phyloP scores from a whole-genome alignment of 805 yeast species.

The Wickerhamomyces chaumierensis region DNA sequence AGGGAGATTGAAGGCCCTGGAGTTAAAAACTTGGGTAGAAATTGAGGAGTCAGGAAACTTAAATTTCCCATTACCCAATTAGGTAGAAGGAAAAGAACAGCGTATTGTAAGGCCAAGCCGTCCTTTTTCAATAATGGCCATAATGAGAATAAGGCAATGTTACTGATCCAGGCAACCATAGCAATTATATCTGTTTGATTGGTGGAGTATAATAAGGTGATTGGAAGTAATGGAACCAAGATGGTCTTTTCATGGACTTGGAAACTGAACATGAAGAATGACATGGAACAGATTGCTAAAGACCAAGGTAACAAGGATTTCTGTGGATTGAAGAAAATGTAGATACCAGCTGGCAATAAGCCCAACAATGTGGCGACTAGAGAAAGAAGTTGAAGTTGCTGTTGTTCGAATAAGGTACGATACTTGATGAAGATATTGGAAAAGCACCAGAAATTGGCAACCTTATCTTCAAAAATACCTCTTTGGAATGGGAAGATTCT shows the following conservation, averaged over 20 bases:
- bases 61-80: conserved; percentile 73
- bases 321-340: conserved; percentile 39
- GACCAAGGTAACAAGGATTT: conserved; percentile 55
- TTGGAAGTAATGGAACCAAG: conserved; percentile 77
- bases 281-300: conserved; percentile 72
- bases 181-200: conserved; percentile 53
- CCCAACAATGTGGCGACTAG: conserved; percentile 39
- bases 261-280: conserved; percentile 82
- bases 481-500: conserved; percentile 88
- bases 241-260: conserved; percentile 96
- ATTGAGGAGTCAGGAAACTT: conserved; percentile 37
- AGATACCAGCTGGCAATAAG: conserved; percentile 44
- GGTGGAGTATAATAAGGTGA: conserved; percentile 47
- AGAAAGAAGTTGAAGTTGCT: conserved; percentile 50
- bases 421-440: conserved; percentile 70
- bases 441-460: conserved; percentile 97
- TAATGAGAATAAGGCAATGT: conserved; percentile 73
- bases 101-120: conserved; percentile 61
- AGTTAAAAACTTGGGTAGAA: conserved; percentile 27
- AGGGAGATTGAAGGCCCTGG: conserved; percentile 33
- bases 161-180: conserved; percentile 78
- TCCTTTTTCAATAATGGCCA: conserved; percentile 82
- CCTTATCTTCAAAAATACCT: conserved; percentile 95
- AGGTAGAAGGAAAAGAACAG: conserved; percentile 45
- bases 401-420: conserved; percentile 37